Evolutionary conservation across 108 stramenopile genomes (phyloP).

Genomic region (Aurantiochytrium sp.): DNA sequence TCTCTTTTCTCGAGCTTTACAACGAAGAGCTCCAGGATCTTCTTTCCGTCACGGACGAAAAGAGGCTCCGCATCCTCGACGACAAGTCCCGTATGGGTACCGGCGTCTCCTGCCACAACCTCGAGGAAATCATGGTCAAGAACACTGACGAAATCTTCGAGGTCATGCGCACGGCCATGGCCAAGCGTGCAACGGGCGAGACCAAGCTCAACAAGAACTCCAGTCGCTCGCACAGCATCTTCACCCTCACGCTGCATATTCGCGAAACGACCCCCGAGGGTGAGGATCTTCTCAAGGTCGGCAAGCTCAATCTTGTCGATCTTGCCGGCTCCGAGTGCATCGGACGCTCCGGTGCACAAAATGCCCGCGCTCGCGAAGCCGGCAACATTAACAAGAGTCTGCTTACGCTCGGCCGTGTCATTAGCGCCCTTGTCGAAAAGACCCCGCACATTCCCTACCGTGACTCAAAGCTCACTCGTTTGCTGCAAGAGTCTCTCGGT

Average conservation of each 20-base stretch:
- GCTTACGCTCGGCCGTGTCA: constrained; percentile 59
- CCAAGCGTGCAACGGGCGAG: constrained; percentile 50
- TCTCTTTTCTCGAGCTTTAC: constrained; percentile 58
- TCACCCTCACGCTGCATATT: constrained; percentile 56
- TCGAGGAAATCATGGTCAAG: constrained; percentile 45
- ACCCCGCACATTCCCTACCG: constrained; percentile 57
- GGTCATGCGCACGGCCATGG: constrained; percentile 39
- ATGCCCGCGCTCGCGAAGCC: constrained; percentile 17
- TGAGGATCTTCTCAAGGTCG: constrained; percentile 47
- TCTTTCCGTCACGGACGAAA: background rate
- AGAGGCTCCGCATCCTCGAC: background rate
- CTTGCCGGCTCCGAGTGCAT: constrained; percentile 63
- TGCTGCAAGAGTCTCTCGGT: constrained; percentile 54
- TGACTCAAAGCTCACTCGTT: constrained; percentile 59
- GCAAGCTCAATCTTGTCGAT: constrained; percentile 61
- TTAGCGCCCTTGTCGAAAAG: constrained; percentile 60
- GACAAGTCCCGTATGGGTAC: background rate
- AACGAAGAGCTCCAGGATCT: constrained; percentile 45
- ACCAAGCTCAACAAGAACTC: constrained; percentile 51
- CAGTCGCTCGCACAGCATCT: constrained; percentile 48
- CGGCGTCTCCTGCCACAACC: constrained; percentile 24
- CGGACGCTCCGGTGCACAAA: constrained; percentile 49
- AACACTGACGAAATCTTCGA: constrained; percentile 39
- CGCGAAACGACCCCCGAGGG: constrained; percentile 52
- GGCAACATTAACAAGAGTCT: constrained; percentile 45